Percentiles rank a stretch among this genome's conserved stretches.
Evolutionary conservation across 2,329 filamentous ascomycete genomes (phyloP).

Genomic region (Sporothrix schenckii): DNA sequence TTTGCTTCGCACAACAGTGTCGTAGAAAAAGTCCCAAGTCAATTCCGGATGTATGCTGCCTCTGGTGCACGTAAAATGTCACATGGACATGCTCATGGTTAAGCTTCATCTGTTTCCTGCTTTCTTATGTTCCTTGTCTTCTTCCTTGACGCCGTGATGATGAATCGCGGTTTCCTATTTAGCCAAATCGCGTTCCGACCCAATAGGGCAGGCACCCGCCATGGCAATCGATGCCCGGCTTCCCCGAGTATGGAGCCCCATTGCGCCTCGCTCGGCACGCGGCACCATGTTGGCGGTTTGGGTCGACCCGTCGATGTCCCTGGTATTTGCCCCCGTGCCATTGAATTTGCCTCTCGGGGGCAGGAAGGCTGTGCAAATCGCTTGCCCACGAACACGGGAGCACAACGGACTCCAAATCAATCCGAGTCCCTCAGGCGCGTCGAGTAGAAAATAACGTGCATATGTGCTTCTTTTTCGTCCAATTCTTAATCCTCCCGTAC

Average conservation of each 20-base stretch:
- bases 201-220: background rate
- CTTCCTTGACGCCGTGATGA: slow-evolving; percentile 5
- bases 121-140: background rate
- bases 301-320: background rate
- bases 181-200: background rate
- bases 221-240: background rate
- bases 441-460: background rate
- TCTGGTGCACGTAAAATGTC: background rate
- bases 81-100: background rate
- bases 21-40: too few species aligned
- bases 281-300: background rate
- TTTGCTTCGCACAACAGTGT: too few species aligned
- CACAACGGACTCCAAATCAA: background rate
- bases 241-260: slow-evolving; percentile 13
- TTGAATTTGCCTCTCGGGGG: background rate
- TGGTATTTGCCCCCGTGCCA: background rate
- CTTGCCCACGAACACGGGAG: background rate
- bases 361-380: slow-evolving; percentile 22
- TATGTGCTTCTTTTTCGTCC: background rate
- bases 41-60: background rate
- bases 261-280: slow-evolving; percentile 19
- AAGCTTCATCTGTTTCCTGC: background rate
- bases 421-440: background rate
- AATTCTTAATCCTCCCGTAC: slow-evolving; percentile 9
- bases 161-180: slow-evolving; percentile 17